phyloP scores from a whole-genome alignment of 495 filamentous ascomycete species.

The Penicillium arizonense region DNA sequence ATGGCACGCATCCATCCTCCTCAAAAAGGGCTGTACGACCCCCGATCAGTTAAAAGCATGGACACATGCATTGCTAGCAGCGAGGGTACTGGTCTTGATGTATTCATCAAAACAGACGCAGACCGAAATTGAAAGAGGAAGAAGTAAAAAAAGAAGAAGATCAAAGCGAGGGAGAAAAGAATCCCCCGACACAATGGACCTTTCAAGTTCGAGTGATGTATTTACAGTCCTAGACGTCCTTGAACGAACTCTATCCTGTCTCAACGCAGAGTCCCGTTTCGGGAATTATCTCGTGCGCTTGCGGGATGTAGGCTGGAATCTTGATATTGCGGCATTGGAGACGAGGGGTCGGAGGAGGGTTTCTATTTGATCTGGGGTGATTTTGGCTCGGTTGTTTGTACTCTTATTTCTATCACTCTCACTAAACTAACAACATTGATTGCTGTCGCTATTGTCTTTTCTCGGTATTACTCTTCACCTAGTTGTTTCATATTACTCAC shows the following conservation, averaged over 20 bases:
- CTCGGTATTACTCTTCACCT: no score
- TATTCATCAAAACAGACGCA: no score
- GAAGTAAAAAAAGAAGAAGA: no score
- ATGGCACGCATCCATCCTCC: conserved; percentile 53
- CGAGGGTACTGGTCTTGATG: conserved; percentile 19
- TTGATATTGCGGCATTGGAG: conserved; percentile 57
- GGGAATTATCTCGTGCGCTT: conserved; percentile 40
- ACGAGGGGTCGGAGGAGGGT: conserved; percentile 48
- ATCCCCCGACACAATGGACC: not conserved
- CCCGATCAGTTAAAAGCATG: conserved; percentile 64
- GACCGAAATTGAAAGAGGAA: no score
- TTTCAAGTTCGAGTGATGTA: not conserved
- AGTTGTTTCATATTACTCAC: no score
- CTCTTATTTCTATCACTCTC: not conserved
- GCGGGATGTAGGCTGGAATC: conserved; percentile 56
- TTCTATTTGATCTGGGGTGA: conserved; percentile 5
- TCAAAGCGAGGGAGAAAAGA: no score
- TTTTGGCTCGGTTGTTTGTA: not conserved
- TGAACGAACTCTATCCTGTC: conserved; percentile 13
- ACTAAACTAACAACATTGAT: not conserved
- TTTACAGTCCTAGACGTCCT: conserved; percentile 12
- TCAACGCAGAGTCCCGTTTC: conserved; percentile 43
- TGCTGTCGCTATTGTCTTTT: no score
- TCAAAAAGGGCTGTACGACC: conserved; percentile 58
- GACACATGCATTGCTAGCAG: conserved; percentile 67